Evolutionary conservation across 108 stramenopile species (phyloP), one percentile per base, ranked within the genome.

Genomic region (Parietichytrium sp.): DNA sequence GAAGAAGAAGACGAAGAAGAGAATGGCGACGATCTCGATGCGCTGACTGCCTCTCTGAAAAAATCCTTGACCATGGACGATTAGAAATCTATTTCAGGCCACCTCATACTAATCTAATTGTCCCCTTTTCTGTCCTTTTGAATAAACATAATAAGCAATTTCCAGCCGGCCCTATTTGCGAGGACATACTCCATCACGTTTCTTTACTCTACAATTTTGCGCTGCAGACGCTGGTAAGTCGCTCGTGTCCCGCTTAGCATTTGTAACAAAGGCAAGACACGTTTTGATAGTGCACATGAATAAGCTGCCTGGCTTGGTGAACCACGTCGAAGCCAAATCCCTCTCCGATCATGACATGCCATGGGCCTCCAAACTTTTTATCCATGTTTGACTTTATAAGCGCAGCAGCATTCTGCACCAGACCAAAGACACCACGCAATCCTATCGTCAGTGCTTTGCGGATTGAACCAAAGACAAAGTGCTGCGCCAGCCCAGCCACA

Each of bases 361-460:
- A 94, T 4, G 94, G 89, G 4, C 88, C 85, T 4, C 93, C 94
- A 78, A 93, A 94, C 80, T 93, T 93, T 78, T 94, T 94, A 83
- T 94, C 94, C 55, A 93, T 85, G 10, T 91, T 91, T 27, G 89
- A 86, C 52, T 94, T 94, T 10, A 94, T 93, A 12, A 92, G 51
- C 45, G 88, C 86, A 13, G 91, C 89, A 2, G 90, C 55, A 18
- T 86, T 86, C 89, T 89, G 80, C n/a, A 25, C 27, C 27, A 16
- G 79, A 61, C 6, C 25, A 49, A 4, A 29, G 23, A 15, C 12
- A 47, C 4, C 48, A 10, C 13, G 10, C 13, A 49, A 10, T 16
- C 49, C 81, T 84, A 16, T 80, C 84, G 33, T n/a, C 15, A 13
- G 8, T 10, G 45, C 8, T 25, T 4, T 20, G 29, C 29, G 54